Base-by-base conservation (phyloP, 1,284 basidiomycete genomes). In the Neolentinus lepideus region DNA sequence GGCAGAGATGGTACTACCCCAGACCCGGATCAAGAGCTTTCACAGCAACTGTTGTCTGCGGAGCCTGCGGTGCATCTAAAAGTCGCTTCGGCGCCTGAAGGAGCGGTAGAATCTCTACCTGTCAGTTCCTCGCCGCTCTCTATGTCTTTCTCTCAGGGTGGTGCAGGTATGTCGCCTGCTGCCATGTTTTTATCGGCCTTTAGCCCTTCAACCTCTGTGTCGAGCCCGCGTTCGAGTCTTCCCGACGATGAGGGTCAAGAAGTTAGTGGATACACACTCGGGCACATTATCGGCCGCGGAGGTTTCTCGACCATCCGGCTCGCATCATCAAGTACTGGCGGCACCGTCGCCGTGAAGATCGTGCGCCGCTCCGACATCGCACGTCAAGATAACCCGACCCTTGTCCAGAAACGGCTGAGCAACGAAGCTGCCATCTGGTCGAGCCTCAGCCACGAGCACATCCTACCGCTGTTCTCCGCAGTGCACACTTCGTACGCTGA, bases 221-320 rank as follows among this genome's bases (percentile, higher is more conserved):
- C 54, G 16, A 67, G 61, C 22, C 62, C 53, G 2, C 53, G 36
- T 14, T 53, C 60, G 16, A 67, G 61, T 24, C 62, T 71, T 2
- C 76, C 79, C 2, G 83, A 86, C 60, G 76, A 75, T n/a, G 83
- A 87, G 62, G 84, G 83, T 2, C 72, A 81, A 56, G 63, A 70
- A 16, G 73, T 90, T n/a, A 74, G 76, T 1, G 85, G 84, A 12
- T 96, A 94, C 66, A 81, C 80, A 3, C 78, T 98, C 0, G 93
- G 90, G 21, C 77, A 79, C 51, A 75, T 90, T 61, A 80, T 98
- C 10, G 94, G 91, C 16, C 78, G 83, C 54, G 94, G 95, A 4
- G 91, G 86, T 8, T 94, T 94, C 67, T 93, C 92, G n/a, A 85
- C 84, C 45, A 91, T 98, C 51, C 77, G 90, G 47, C 81, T 83